Conservation (phyloP, 352 stramenopile species). For the Halophytophthora polymorphica region DNA sequence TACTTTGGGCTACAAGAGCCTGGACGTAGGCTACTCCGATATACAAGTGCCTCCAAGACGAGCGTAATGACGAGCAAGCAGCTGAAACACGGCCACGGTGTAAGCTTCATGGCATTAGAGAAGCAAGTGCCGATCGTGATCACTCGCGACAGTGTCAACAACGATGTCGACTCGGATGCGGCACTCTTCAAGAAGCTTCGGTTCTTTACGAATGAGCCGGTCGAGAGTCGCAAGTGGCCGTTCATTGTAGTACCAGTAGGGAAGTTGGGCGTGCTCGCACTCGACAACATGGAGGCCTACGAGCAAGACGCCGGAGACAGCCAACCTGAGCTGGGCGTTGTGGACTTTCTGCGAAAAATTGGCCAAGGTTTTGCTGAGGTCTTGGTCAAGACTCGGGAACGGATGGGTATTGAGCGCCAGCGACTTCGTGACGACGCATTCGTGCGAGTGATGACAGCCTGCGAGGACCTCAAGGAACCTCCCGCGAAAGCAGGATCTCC, state of each 20-base stretch:
- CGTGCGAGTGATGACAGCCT: constrained; percentile 44
- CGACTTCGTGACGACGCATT: constrained; percentile 33
- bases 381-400: constrained; percentile 11
- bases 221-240: constrained; percentile 38
- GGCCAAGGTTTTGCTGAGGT: constrained; percentile 25
- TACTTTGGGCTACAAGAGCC: constrained; percentile 71
- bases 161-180: not conserved
- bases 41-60: constrained; percentile 42
- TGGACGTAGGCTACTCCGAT: constrained; percentile 35
- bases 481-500: not conserved
- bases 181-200: constrained; percentile 29
- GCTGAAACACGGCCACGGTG: constrained; percentile 46
- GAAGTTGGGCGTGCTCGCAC: constrained; percentile 38
- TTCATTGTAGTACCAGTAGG: constrained; percentile 65
- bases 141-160: constrained; percentile 14
- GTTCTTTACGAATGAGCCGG: constrained; percentile 30
- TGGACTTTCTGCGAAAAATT: constrained; percentile 68
- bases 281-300: constrained; percentile 67
- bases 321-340: constrained; percentile 67
- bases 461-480: constrained; percentile 41
- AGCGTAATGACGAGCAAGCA: constrained; percentile 67
- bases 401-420: constrained; percentile 9
- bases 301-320: constrained; percentile 28
- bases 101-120: constrained; percentile 54
- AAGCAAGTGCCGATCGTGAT: constrained; percentile 41